Conservation (phyloP, 2,329 filamentous ascomycete genomes). For the Claviceps sp. region DNA sequence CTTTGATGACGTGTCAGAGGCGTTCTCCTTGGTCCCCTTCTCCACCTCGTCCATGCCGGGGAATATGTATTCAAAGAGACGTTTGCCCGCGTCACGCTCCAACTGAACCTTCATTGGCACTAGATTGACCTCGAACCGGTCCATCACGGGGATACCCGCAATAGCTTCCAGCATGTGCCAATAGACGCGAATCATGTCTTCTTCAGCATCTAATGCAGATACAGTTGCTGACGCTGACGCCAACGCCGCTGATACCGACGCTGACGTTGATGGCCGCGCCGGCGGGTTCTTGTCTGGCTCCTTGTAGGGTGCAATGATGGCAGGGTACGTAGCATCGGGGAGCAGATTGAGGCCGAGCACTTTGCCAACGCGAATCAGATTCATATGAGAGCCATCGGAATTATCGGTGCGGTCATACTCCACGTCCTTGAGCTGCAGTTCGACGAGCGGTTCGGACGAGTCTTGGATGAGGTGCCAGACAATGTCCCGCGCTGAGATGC, state of each 20-base stretch:
- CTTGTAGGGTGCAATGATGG: constrained; percentile 85
- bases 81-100: constrained; percentile 83
- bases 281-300: constrained; percentile 43
- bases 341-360: constrained; percentile 84
- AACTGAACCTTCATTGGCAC: constrained; percentile 90
- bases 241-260: background rate
- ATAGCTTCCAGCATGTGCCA: constrained; percentile 99
- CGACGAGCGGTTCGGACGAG: constrained; percentile 73
- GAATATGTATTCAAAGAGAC: constrained; percentile 94
- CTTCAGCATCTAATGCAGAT: constrained; percentile 27
- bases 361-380: constrained; percentile 76
- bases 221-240: background rate
- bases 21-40: constrained; percentile 38
- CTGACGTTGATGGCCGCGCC: background rate
- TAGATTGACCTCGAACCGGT: constrained; percentile 88
- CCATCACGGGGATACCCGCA: constrained; percentile 91
- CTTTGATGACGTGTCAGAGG: constrained; percentile 39
- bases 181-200: constrained; percentile 83
- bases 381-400: constrained; percentile 90
- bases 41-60: constrained; percentile 59
- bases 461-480: constrained; percentile 94
- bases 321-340: constrained; percentile 81
- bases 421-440: constrained; percentile 83
- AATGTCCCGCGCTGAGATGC: constrained; percentile 85
- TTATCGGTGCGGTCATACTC: constrained; percentile 95